These are phyloP conservation scores for Catharanthus roseus DNA, from an alignment of 257 asterid genomes.

Conservation along the genomic window DNA sequence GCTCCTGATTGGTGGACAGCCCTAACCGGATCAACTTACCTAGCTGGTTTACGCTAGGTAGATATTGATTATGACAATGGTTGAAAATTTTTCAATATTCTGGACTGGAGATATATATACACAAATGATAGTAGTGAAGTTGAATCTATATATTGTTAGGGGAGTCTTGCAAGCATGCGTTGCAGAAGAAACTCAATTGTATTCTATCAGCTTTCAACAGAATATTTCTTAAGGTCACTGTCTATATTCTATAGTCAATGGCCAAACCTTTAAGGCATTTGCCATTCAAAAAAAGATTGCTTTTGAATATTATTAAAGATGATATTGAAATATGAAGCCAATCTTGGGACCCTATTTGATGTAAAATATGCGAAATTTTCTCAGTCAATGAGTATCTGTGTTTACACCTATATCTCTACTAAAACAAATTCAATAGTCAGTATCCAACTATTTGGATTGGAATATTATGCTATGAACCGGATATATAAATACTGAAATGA, in stretches of 20 bases:
- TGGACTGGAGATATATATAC: too few species aligned
- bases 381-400: neutral
- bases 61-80: neutral
- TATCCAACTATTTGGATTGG: too few species aligned
- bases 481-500: too few species aligned
- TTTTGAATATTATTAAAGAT: neutral
- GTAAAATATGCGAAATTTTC: neutral
- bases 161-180: neutral
- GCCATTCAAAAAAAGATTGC: neutral
- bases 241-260: conserved; percentile 4
- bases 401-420: too few species aligned
- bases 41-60: too few species aligned
- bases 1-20: too few species aligned
- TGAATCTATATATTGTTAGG: too few species aligned
- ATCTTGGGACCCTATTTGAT: neutral
- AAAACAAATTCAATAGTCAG: too few species aligned
- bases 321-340: too few species aligned
- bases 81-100: neutral
- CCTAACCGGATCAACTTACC: too few species aligned
- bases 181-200: neutral
- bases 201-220: neutral
- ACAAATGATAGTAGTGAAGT: too few species aligned
- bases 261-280: neutral
- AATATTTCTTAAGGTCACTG: neutral
- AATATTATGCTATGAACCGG: too few species aligned